Conservation (phyloP, 2,329 filamentous ascomycete genomes). For the Talaromyces atroroseus region DNA sequence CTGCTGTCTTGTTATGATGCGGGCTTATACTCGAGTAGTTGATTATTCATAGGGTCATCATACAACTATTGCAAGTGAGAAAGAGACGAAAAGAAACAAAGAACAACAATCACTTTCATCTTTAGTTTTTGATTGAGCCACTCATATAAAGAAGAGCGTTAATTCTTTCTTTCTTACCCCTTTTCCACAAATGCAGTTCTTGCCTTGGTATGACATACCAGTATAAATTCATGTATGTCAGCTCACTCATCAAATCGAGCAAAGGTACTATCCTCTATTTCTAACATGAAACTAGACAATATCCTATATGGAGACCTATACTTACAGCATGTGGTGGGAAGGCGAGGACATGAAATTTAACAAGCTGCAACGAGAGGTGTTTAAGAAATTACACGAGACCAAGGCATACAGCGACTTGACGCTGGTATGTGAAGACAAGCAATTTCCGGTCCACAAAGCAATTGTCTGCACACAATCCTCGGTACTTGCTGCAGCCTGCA, state of each 20-base stretch:
- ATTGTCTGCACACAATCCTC: constrained; percentile 8
- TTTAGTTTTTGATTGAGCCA: too few relatives aligned
- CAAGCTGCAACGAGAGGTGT: neutral
- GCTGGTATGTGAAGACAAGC: constrained; percentile 6
- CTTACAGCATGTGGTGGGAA: neutral
- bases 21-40: too few relatives aligned
- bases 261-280: neutral
- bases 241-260: too few relatives aligned
- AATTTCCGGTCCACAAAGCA: constrained; percentile 7
- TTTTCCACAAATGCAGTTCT: too few relatives aligned
- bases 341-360: neutral
- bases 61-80: too few relatives aligned
- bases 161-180: too few relatives aligned
- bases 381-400: neutral
- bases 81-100: too few relatives aligned
- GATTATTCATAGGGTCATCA: too few relatives aligned
- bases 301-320: neutral
- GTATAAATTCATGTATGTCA: neutral
- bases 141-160: too few relatives aligned
- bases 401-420: constrained; percentile 9
- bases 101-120: too few relatives aligned
- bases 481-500: constrained; percentile 7
- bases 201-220: neutral
- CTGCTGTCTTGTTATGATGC: too few relatives aligned
- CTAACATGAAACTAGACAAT: neutral